Conservation (phyloP, 2,329 filamentous ascomycete species). For the Aaosphaeria pasadenensis region DNA sequence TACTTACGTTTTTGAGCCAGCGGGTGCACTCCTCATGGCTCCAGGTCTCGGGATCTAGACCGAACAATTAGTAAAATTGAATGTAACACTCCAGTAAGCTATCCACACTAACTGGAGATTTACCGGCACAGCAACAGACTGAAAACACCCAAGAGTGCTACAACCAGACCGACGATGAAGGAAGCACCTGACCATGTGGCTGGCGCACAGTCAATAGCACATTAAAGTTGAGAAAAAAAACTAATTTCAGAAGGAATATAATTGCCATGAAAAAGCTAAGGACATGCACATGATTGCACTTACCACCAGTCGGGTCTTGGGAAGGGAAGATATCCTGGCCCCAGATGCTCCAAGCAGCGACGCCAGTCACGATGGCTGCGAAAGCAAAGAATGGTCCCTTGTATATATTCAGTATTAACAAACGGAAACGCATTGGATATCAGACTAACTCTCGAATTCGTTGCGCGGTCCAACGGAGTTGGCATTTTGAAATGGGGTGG, state of each 20-base stretch:
- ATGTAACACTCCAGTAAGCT: background rate
- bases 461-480: constrained; percentile 48
- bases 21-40: constrained; percentile 73
- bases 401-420: background rate
- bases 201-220: too few species aligned
- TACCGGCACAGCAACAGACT: too few species aligned
- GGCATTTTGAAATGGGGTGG: constrained; percentile 39
- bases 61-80: background rate
- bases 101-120: too few species aligned
- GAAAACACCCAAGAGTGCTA: too few species aligned
- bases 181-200: too few species aligned
- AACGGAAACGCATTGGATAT: constrained; percentile 4
- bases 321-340: constrained; percentile 80
- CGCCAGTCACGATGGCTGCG: constrained; percentile 75
- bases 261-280: background rate
- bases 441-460: constrained; percentile 44
- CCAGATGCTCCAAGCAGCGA: constrained; percentile 81
- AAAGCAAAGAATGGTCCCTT: constrained; percentile 53
- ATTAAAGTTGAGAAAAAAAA: too few species aligned
- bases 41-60: constrained; percentile 67
- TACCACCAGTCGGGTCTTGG: constrained; percentile 76
- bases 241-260: background rate
- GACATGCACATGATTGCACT: constrained; percentile 11
- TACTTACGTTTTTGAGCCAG: constrained; percentile 76
- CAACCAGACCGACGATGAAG: too few species aligned